Base-by-base conservation (phyloP, 1,284 basidiomycete species). In the Porogramme epimiltina region DNA sequence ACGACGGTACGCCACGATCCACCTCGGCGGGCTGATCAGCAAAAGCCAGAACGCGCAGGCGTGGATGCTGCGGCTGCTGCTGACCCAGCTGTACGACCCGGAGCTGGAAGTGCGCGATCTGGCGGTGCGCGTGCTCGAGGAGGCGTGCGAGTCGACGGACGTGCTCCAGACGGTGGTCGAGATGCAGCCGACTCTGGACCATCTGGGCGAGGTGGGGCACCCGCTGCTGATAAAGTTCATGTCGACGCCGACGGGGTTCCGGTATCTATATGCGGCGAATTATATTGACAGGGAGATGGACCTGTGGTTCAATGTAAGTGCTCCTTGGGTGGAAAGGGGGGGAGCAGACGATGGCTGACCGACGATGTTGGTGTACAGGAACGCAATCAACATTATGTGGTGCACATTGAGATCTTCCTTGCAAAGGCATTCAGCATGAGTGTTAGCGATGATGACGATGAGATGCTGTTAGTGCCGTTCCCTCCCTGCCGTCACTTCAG, bases 281-380 rank as follows among this genome's bases (percentile, higher is more conserved):
- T 98, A 97, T 65, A 95, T 99, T 52, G 89, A 95, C 62, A 81
- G 90, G 43, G 94, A 98, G 72, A 91, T 99, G 80, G 94, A 99
- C 59, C 82, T 86, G 53, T 99, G 97, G 97, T 91, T 96, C 65
- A 82, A 92, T 67, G 94, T 94, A 61, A 65, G 87, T 66, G 33
- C 44, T 34, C 19, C 2, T 15, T 43, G 9, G 10, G 9, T 31
- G 9, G 9, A 31, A 31, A 8, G 8, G 28, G 5, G 34, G 34
- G 8, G 10, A 9, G 15, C 3, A 4, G 10, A 18, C 8, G 20
- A 15, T 20, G 13, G n/a, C 11, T 20, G 3, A 6, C n/a, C 33
- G 20, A 44, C 15, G 28, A 5, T n/a, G 16, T 1, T 6, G 26
- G 15, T 44, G 19, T 60, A 31, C 28, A 94, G 91, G 89, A 91